Conservation (phyloP, 805 yeast genomes). For the Torulaspora delbrueckii region DNA sequence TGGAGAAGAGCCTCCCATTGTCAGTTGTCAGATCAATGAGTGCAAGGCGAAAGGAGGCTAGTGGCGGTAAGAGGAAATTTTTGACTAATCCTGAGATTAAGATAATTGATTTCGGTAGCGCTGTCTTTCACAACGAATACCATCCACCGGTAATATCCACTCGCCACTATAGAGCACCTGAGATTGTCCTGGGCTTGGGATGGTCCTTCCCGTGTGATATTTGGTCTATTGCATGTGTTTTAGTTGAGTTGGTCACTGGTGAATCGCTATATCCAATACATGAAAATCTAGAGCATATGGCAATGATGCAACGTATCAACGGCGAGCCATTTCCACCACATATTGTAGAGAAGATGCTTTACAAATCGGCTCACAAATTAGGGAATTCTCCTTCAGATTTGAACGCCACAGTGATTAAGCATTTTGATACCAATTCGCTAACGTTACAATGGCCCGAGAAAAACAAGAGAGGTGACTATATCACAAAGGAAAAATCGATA, state of each 20-base stretch:
- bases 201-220: conserved; percentile 97
- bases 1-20: conserved; percentile 24
- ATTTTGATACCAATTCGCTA: conserved; percentile 25
- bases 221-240: conserved; percentile 94
- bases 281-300: conserved; percentile 89
- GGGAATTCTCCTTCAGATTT: conserved; percentile 34
- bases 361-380: conserved; percentile 29
- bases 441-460: conserved; percentile 32
- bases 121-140: conserved; percentile 88
- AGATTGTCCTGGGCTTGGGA: conserved; percentile 87
- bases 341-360: conserved; percentile 35
- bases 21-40: conserved; percentile 21
- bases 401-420: conserved; percentile 31
- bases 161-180: conserved; percentile 96
- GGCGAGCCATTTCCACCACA: conserved; percentile 45
- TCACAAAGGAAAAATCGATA: conserved; percentile 31
- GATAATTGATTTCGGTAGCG: conserved; percentile 95
- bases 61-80: conserved; percentile 33
- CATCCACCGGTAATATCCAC: conserved; percentile 92
- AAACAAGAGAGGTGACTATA: conserved; percentile 25
- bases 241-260: conserved; percentile 88
- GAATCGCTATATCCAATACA: conserved; percentile 93
- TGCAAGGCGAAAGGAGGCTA: conserved; percentile 30
- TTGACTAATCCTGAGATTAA: conserved; percentile 77
- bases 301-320: conserved; percentile 83